Evolutionary conservation across 495 filamentous ascomycete genomes (phyloP).

Genomic region (Talaromyces wortmannii): DNA sequence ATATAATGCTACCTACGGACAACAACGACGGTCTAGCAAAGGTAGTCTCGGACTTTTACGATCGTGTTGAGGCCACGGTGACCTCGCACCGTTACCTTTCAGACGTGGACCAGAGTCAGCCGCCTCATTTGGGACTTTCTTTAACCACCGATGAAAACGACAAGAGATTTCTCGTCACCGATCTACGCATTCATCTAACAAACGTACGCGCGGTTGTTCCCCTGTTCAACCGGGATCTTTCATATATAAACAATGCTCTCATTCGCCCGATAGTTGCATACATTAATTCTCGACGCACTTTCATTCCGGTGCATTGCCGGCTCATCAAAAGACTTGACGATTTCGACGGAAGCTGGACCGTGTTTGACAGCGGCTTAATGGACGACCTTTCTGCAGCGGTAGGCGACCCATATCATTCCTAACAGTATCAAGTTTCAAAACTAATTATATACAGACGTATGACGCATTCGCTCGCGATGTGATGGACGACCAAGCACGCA

Average conservation of each 20-base stretch:
- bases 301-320: conserved; percentile 91
- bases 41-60: conserved; percentile 90
- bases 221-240: conserved; percentile 81
- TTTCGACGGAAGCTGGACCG: conserved; percentile 94
- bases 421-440: background rate
- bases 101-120: conserved; percentile 9
- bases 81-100: conserved; percentile 55
- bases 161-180: conserved; percentile 77
- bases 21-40: conserved; percentile 81
- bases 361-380: conserved; percentile 91
- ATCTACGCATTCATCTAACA: conserved; percentile 84
- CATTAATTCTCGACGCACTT: conserved; percentile 87
- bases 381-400: conserved; percentile 89
- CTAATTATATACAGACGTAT: conserved; percentile 54
- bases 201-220: conserved; percentile 88
- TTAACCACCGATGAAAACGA: conserved; percentile 29
- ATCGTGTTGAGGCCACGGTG: conserved; percentile 86
- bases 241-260: conserved; percentile 92
- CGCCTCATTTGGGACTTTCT: conserved; percentile 7
- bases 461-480: conserved; percentile 86
- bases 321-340: conserved; percentile 81
- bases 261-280: conserved; percentile 97
- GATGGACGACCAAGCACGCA: conserved; percentile 74
- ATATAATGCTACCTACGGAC: conserved; percentile 86
- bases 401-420: conserved; percentile 12